Percentiles rank a stretch among this genome's conserved stretches.
Conservation (phyloP, 2,329 filamentous ascomycete species). For the Trichoderma harzianum region DNA sequence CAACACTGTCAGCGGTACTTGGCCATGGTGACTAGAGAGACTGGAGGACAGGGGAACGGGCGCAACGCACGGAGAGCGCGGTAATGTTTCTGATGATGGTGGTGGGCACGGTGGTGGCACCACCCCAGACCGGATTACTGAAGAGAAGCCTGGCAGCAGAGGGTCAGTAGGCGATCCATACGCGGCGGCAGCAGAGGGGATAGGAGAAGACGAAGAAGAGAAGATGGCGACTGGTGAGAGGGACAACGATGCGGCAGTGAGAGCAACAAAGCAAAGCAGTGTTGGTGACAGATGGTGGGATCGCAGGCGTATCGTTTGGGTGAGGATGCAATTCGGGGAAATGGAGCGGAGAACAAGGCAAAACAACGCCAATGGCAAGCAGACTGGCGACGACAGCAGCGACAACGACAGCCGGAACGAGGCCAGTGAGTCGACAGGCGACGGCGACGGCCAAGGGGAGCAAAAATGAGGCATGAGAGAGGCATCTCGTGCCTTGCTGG, state of each 20-base stretch:
- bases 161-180: constrained; percentile 14
- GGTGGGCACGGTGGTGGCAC: constrained; percentile 47
- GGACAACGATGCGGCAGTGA: neutral
- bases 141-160: constrained; percentile 50
- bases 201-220: neutral
- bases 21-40: neutral
- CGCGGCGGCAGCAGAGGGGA: neutral
- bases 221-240: neutral
- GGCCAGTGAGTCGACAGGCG: neutral
- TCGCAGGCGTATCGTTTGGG: neutral
- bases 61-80: constrained; percentile 53
- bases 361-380: neutral
- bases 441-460: neutral
- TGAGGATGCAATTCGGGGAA: neutral
- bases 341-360: neutral
- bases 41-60: constrained; percentile 20
- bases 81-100: constrained; percentile 57
- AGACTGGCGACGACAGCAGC: neutral
- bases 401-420: neutral
- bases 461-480: neutral
- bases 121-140: constrained; percentile 56
- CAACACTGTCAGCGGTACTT: constrained; percentile 22
- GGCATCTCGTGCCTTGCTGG: neutral
- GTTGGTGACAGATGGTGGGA: neutral
- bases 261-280: neutral